A percentile compares a stretch with the other conserved stretches of the same genome.
Evolutionary conservation across 371 early-diverging fungal species (phyloP).

Genomic region (Mortierella sp.): DNA sequence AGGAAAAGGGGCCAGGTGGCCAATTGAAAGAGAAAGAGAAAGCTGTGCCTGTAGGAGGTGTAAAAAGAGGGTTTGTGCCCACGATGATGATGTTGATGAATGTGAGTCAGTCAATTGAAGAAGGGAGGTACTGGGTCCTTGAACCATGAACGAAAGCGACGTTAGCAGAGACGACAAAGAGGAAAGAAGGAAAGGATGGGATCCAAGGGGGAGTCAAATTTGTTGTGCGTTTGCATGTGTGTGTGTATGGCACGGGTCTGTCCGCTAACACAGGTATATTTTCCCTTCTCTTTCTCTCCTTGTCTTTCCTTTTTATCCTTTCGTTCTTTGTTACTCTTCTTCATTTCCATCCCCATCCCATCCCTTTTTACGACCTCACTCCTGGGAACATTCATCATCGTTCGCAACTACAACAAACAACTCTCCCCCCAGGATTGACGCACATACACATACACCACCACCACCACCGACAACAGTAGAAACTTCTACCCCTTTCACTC

Average conservation of each 20-base stretch:
- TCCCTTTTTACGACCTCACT: neutral
- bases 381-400: neutral
- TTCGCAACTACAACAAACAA: neutral
- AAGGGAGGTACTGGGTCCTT: no score
- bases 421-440: neutral
- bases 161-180: neutral
- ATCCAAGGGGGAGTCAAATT: neutral
- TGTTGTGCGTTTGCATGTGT: neutral
- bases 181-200: neutral
- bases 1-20: neutral
- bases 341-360: neutral
- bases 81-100: neutral
- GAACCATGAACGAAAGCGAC: neutral
- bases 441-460: neutral
- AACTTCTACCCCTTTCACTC: neutral
- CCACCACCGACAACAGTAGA: no score
- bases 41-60: neutral
- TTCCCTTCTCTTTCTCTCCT: slow-evolving; percentile 1
- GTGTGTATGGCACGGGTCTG: neutral
- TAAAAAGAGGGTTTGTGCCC: neutral
- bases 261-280: no score
- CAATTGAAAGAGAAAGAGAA: neutral
- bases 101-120: no score
- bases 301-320: neutral
- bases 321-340: neutral